These are phyloP conservation scores for Trichophyton schoenleinii DNA, from an alignment of 2,329 filamentous ascomycete species.

Conservation along the genomic window DNA sequence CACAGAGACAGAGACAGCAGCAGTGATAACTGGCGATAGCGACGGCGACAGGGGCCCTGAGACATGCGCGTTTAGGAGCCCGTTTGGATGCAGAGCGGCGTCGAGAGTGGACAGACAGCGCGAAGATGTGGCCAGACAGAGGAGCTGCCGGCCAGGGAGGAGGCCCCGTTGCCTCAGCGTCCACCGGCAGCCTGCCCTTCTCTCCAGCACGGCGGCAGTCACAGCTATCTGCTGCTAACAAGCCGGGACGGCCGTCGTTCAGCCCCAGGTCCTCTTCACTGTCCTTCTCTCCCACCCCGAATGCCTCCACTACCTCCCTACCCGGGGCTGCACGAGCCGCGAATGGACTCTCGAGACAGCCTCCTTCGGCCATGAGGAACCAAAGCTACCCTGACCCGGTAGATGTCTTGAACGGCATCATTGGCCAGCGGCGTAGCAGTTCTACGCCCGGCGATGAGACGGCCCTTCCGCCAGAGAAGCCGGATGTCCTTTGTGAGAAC, in stretches of 20 bases:
- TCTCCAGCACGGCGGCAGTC: constrained; percentile 58
- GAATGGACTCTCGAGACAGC: constrained; percentile 47
- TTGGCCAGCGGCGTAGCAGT: constrained; percentile 28
- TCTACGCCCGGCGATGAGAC: constrained; percentile 8
- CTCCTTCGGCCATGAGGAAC: constrained; percentile 22
- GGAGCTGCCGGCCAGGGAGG: constrained; percentile 59
- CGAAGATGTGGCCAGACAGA: constrained; percentile 77
- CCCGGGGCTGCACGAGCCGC: constrained; percentile 50
- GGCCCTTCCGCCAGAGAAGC: constrained; percentile 18
- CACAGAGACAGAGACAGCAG: not conserved
- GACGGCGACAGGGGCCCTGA: not conserved
- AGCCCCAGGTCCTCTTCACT: constrained; percentile 64
- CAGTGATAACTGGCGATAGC: not conserved
- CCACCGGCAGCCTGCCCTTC: constrained; percentile 54
- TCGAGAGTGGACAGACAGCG: not conserved
- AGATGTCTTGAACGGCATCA: constrained; percentile 52
- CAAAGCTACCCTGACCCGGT: constrained; percentile 55
- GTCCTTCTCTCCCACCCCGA: constrained; percentile 58
- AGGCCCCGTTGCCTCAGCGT: constrained; percentile 49
- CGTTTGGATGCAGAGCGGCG: not conserved
- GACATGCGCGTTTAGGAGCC: not conserved
- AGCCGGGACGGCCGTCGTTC: constrained; percentile 50
- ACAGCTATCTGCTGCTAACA: constrained; percentile 55
- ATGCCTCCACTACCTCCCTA: constrained; percentile 65
- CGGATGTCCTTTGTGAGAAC: constrained; percentile 44